Conservation (phyloP, 768 basidiomycete genomes). For the Leccinum truebloodii region DNA sequence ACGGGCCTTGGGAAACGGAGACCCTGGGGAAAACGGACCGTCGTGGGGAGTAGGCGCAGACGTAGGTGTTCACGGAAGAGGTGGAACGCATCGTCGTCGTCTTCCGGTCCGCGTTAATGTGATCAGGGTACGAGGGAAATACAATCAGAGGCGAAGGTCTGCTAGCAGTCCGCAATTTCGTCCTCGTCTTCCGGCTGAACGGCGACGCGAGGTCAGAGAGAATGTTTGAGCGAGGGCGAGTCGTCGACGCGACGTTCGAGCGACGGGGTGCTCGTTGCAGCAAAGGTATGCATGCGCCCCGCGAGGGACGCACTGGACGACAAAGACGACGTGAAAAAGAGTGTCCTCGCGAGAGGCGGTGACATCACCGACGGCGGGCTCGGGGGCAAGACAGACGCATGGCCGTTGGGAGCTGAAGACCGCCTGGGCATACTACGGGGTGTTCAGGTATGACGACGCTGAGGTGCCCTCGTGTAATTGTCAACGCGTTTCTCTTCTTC, state of each 20-base stretch:
- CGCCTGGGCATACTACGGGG: conserved; percentile 5
- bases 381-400: conserved; percentile 47
- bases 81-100: too few relatives aligned
- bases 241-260: background rate
- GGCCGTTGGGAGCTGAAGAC: conserved; percentile 25
- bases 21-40: conserved; percentile 8
- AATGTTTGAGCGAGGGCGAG: conserved; percentile 13
- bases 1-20: conserved; percentile 10
- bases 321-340: conserved; percentile 48
- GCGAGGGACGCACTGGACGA: conserved; percentile 22
- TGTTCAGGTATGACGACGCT: conserved; percentile 15
- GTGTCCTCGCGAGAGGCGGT: conserved; percentile 52
- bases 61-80: background rate
- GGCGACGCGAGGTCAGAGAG: conserved; percentile 26
- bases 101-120: background rate
- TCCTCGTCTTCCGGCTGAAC: conserved; percentile 7
- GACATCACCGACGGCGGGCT: conserved; percentile 61
- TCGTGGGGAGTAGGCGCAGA: background rate
- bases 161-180: conserved; percentile 3
- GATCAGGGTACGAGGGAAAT: conserved; percentile 25
- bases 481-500: conserved; percentile 6
- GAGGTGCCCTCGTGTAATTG: conserved; percentile 21
- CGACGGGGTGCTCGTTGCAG: background rate
- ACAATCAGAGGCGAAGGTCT: conserved; percentile 16
- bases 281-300: background rate